phyloP scores from a whole-genome alignment of 345 rosid genomes.

The Hibiscus trionum region DNA sequence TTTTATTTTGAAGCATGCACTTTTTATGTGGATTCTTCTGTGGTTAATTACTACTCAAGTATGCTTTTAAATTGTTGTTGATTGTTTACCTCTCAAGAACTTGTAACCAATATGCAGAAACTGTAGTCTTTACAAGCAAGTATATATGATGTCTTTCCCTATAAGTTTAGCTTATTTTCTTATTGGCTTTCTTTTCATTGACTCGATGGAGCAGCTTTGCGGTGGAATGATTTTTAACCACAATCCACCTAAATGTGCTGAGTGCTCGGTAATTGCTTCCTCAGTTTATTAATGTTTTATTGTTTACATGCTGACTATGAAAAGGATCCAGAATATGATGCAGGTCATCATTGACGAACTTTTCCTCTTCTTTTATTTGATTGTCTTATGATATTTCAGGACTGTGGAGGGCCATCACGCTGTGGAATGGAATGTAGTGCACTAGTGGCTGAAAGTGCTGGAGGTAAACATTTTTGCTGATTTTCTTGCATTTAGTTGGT shows the following conservation, averaged over 20 bases:
- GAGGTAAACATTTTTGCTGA: constrained; percentile 40
- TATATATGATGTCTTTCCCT: neutral
- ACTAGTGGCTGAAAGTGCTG: constrained; percentile 46
- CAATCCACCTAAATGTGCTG: constrained; percentile 70
- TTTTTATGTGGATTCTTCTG: neutral
- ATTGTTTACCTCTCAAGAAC: neutral
- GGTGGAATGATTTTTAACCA: constrained; percentile 84
- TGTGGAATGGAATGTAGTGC: constrained; percentile 86
- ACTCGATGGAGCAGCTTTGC: constrained; percentile 70
- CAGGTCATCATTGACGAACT: constrained; percentile 1
- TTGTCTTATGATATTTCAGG: constrained; percentile 34
- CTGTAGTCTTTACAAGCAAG: neutral
- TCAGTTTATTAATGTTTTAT: constrained; percentile 11
- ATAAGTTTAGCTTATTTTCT: constrained; percentile 20
- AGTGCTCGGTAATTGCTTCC: constrained; percentile 55
- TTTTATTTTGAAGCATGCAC: neutral
- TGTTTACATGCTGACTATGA: neutral
- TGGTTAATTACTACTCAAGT: neutral
- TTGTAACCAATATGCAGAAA: neutral
- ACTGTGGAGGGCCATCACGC: constrained; percentile 69
- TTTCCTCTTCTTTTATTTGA: constrained; percentile 11
- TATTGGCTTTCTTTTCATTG: constrained; percentile 20
- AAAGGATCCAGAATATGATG: neutral
- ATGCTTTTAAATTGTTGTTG: neutral
- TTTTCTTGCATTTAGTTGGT: neutral